Conservation (phyloP, 1,284 basidiomycete species). For the Ustilago esculenta region DNA sequence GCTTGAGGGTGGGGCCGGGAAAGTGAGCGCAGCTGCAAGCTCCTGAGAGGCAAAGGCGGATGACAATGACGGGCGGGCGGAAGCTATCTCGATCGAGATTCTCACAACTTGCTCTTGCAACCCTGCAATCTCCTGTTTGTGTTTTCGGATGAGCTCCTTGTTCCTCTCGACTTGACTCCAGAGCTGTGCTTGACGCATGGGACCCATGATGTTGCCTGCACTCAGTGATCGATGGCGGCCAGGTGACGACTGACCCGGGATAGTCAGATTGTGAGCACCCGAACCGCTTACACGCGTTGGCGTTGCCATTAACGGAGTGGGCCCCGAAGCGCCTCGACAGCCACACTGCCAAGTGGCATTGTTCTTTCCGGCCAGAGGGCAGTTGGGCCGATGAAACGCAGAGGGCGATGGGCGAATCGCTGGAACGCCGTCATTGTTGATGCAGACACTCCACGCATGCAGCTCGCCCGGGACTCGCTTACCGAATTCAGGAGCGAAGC, state of each 20-base stretch:
- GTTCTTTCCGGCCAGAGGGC: conserved; percentile 33
- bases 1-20: conserved; percentile 8
- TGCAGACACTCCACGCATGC: conserved; percentile 45
- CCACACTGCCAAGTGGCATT: conserved; percentile 50
- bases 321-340: conserved; percentile 11
- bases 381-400: conserved; percentile 37
- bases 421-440: conserved; percentile 32
- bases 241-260: conserved; percentile 6
- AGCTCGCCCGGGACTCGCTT: conserved; percentile 39
- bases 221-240: conserved; percentile 25
- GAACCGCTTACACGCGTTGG: background rate
- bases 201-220: conserved; percentile 19
- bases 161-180: conserved; percentile 37
- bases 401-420: conserved; percentile 32
- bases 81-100: conserved; percentile 36
- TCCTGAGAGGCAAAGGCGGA: conserved; percentile 11
- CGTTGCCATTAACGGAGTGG: background rate
- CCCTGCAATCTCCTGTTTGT: conserved; percentile 32
- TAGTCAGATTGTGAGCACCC: background rate
- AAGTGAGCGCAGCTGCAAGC: background rate
- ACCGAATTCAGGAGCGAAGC: conserved; percentile 15
- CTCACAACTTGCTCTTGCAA: conserved; percentile 33
- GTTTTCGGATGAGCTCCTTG: conserved; percentile 33
- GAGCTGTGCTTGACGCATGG: conserved; percentile 25
- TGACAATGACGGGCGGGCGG: conserved; percentile 24